These are phyloP conservation scores for Lathyrus sativus DNA, from an alignment of 306 rosid species.

Conservation along the genomic window DNA sequence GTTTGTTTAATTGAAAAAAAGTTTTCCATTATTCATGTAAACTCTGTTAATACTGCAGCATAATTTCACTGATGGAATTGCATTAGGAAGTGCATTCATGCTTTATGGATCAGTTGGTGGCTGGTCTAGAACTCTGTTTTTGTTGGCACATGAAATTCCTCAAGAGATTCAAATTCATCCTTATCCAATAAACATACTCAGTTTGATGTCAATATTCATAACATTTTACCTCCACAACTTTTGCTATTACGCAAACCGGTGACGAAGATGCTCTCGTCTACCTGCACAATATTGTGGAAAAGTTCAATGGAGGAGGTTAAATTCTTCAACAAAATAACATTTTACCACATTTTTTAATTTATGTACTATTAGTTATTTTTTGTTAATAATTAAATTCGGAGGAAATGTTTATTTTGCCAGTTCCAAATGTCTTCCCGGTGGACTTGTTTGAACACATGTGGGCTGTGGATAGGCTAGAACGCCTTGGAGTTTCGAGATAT, in stretches of 20 bases:
- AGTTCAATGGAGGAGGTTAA: slow-evolving; percentile 92
- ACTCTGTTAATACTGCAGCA: no score
- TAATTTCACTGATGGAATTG: no score
- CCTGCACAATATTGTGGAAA: slow-evolving; percentile 49
- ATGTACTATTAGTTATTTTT: neutral
- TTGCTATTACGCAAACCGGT: slow-evolving; percentile 71
- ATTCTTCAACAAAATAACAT: neutral
- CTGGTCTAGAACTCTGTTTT: no score
- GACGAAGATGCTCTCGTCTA: slow-evolving; percentile 65
- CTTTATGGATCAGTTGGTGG: no score
- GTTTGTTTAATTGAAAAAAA: no score
- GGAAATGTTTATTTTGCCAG: slow-evolving; percentile 38
- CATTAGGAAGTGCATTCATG: no score
- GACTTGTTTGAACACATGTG: slow-evolving; percentile 89
- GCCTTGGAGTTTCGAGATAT: no score
- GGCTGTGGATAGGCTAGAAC: slow-evolving; percentile 72
- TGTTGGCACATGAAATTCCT: no score
- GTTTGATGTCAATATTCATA: no score
- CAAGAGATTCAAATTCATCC: no score
- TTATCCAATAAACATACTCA: no score
- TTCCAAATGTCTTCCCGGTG: slow-evolving; percentile 89
- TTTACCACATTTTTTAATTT: neutral
- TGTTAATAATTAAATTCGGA: neutral
- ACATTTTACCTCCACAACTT: slow-evolving; percentile 97
- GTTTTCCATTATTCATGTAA: no score